phyloP scores from a whole-genome alignment of 108 stramenopile species.

The Skeletonema tropicum region DNA sequence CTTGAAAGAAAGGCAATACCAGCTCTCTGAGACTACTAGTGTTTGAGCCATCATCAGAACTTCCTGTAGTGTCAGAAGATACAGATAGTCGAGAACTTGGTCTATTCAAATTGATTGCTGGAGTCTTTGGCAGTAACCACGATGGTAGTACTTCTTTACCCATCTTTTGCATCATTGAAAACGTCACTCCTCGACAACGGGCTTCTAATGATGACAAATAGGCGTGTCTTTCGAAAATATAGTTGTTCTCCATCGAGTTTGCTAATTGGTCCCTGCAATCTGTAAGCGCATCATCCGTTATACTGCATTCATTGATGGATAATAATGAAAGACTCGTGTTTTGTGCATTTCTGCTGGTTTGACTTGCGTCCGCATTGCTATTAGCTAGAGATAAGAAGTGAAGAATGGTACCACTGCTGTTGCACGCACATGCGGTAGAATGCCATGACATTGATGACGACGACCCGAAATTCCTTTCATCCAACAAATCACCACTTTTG shows the following conservation, averaged over 20 bases:
- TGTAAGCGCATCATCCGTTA: neutral
- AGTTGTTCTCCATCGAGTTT: neutral
- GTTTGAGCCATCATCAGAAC: neutral
- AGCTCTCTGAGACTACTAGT: slow-evolving; percentile 20
- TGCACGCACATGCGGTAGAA: slow-evolving; percentile 55
- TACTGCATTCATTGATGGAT: neutral
- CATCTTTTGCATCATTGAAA: slow-evolving; percentile 8
- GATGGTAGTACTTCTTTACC: slow-evolving; percentile 16
- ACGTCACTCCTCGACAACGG: slow-evolving; percentile 13
- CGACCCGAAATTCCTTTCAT: slow-evolving; percentile 48
- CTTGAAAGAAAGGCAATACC: slow-evolving; percentile 42
- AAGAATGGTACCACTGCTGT: slow-evolving; percentile 55
- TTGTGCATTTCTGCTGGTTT: neutral
- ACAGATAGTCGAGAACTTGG: neutral
- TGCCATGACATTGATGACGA: slow-evolving; percentile 52
- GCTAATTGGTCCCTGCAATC: neutral
- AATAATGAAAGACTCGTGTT: neutral
- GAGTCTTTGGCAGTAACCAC: slow-evolving; percentile 23
- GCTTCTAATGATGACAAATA: slow-evolving; percentile 12
- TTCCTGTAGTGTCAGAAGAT: neutral
- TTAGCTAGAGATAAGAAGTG: slow-evolving; percentile 54
- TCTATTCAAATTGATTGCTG: neutral
- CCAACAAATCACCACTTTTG: slow-evolving; percentile 25
- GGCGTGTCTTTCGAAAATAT: neutral
- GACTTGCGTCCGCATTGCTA: neutral